Percentiles rank a stretch among this genome's conserved stretches.
phyloP scores from a whole-genome alignment of 164 flowering plant genomes.

The Magnolia officinalis region DNA sequence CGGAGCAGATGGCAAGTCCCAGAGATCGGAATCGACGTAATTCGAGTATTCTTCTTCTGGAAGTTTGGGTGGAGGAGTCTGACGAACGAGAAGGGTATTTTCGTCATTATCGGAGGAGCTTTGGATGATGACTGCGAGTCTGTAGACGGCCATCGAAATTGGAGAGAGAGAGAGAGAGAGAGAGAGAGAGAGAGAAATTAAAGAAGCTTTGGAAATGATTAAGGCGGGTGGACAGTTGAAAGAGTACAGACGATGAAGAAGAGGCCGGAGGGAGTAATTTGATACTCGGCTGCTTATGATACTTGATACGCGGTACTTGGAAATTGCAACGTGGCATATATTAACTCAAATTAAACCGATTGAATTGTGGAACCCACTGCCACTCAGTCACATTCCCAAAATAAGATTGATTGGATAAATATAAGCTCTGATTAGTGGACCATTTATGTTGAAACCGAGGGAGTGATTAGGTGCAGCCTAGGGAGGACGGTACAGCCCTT shows the following conservation, averaged over 20 bases:
- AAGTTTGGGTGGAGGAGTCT: slow-evolving; percentile 63
- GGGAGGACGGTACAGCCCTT: no score
- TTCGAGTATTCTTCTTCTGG: slow-evolving; percentile 68
- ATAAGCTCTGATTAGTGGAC: neutral
- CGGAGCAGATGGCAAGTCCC: slow-evolving; percentile 74
- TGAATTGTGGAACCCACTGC: neutral
- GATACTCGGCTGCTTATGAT: neutral
- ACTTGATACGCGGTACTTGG: neutral
- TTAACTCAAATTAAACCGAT: neutral
- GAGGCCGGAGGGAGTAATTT: neutral
- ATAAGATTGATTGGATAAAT: neutral
- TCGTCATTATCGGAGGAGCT: slow-evolving; percentile 41
- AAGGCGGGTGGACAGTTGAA: neutral
- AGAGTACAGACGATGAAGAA: no score
- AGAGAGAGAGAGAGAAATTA: neutral
- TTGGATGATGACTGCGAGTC: slow-evolving; percentile 57
- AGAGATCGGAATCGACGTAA: slow-evolving; percentile 75
- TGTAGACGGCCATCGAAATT: slow-evolving; percentile 37
- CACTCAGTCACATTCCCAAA: neutral
- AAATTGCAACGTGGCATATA: neutral
- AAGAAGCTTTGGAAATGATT: neutral
- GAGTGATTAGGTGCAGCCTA: no score
- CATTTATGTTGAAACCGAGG: neutral
- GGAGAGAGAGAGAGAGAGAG: neutral
- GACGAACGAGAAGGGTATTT: slow-evolving; percentile 43